Base-by-base conservation (phyloP, 768 basidiomycete genomes). In the Mycena venus region DNA sequence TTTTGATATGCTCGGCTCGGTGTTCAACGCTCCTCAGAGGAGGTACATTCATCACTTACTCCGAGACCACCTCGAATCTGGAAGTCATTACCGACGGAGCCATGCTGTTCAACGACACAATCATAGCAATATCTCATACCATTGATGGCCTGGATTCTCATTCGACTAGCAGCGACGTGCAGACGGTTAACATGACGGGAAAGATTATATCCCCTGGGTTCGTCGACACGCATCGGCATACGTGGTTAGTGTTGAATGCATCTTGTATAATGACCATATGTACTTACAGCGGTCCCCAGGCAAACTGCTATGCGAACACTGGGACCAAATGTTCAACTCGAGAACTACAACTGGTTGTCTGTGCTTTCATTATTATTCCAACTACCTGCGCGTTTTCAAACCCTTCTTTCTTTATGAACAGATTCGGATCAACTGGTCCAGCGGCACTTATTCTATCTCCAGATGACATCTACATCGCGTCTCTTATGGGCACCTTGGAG, bases 41-140 rank as follows among this genome's bases (percentile, higher is more conserved):
- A 19, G 69, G 69, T 38, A 63, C 69, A 25, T 70, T 70, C 51
- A 70, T 70, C 69, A 70, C 69, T 14, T 70, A 70, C 61, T 70
- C 69, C 6, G 60, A 70, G 25, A 55, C 51, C 36, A 42, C 60
- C 34, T 70, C 61, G 8, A 70, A 63, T 14, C 69, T 70, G 11
- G 51, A 70, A 42, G 56, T 70, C 36, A 63, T 70, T 51, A 56
- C 69, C 4, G 69, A 70, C 23, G 69, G 69, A 27, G 69, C 69
- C 6, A 70, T 70, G 69, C 69, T 70, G 34, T 70, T 70, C 51
- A 55, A 55, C 8, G 68, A 62, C 60, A 70, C 59, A 40, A 70
- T 70, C 19, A 61, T 70, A 15, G 68, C 68, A 51, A 62, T 70
- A 59, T 70, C 68, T 2, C 27, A 55, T 21, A 70, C 68, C 8